Conservation (phyloP, 2,329 filamentous ascomycete species). For the Thelonectria rubi region DNA sequence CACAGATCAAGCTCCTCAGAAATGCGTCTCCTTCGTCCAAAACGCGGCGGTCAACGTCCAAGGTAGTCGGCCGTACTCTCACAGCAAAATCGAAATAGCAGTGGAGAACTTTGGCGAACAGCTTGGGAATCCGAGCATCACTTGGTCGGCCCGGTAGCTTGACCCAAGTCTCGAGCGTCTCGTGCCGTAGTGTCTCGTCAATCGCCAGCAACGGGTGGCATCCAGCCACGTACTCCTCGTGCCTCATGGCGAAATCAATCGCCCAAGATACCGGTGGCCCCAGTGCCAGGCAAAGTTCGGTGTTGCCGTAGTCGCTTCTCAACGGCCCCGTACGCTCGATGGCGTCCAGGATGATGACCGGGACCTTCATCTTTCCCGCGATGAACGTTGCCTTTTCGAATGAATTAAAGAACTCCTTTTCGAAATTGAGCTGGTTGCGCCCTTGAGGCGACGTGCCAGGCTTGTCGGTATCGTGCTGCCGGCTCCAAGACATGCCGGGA, state of each 20-base stretch:
- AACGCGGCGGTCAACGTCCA: no score
- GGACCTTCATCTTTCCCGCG: background rate
- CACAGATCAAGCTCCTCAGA: no score
- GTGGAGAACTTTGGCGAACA: no score
- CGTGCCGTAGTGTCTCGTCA: background rate
- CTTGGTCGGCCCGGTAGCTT: background rate
- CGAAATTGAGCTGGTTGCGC: background rate
- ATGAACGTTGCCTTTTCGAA: background rate
- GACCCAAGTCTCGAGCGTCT: background rate
- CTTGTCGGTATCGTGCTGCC: background rate
- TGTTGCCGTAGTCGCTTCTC: background rate
- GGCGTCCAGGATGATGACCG: background rate
- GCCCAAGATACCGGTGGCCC: background rate
- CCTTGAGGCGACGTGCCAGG: background rate
- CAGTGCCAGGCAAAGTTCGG: background rate
- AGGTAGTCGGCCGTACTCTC: no score
- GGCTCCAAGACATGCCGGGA: slow-evolving; percentile 1
- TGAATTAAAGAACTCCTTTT: background rate
- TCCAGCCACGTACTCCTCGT: background rate
- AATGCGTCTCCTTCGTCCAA: no score
- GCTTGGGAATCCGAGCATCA: background rate
- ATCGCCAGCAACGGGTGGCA: background rate
- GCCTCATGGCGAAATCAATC: background rate
- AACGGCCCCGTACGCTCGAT: background rate
- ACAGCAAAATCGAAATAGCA: no score